These are phyloP conservation scores for Porphyra umbilicalis DNA, from an alignment of 31 red algal genomes.

Conservation along the genomic window DNA sequence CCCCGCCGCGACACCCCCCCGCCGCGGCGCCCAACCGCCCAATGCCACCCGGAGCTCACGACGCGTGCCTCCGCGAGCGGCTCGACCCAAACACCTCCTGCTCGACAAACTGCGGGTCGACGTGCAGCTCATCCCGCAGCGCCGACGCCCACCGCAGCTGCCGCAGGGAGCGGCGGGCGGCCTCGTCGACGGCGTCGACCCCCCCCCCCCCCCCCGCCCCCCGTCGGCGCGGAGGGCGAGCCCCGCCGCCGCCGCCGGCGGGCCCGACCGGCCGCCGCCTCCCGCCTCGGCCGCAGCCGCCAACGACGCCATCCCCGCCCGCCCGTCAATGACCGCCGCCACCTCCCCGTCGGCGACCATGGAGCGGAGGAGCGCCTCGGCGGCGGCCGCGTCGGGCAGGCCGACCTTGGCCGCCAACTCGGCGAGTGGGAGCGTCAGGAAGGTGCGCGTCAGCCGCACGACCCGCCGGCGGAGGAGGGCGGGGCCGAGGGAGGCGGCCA, in stretches of 20 bases:
- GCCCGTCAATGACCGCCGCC: slow-evolving; percentile 50
- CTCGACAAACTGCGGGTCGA: background rate
- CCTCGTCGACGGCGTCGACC: background rate
- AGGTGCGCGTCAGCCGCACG: slow-evolving; percentile 51
- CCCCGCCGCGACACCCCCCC: background rate
- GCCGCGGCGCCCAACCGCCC: background rate
- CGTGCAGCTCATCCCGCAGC: background rate
- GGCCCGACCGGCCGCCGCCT: background rate
- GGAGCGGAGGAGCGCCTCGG: slow-evolving; percentile 32
- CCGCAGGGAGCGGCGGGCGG: background rate
- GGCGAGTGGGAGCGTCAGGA: slow-evolving; percentile 50
- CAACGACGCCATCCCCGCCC: slow-evolving; percentile 5
- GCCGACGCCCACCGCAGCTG: background rate
- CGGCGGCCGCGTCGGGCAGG: slow-evolving; percentile 13
- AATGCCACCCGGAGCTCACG: too few species aligned
- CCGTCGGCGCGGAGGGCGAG: too few species aligned
- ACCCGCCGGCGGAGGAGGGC: slow-evolving; percentile 36
- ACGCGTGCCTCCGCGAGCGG: background rate
- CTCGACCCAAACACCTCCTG: background rate
- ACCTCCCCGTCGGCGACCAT: slow-evolving; percentile 46
- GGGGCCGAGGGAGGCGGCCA: slow-evolving; percentile 36
- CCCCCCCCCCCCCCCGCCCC: background rate
- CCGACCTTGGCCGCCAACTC: slow-evolving; percentile 34
- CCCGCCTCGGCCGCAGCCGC: background rate
- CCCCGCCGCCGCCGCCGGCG: background rate